phyloP scores from a whole-genome alignment of 371 early-diverging fungal species.

The Syncephalastrum contaminatum region DNA sequence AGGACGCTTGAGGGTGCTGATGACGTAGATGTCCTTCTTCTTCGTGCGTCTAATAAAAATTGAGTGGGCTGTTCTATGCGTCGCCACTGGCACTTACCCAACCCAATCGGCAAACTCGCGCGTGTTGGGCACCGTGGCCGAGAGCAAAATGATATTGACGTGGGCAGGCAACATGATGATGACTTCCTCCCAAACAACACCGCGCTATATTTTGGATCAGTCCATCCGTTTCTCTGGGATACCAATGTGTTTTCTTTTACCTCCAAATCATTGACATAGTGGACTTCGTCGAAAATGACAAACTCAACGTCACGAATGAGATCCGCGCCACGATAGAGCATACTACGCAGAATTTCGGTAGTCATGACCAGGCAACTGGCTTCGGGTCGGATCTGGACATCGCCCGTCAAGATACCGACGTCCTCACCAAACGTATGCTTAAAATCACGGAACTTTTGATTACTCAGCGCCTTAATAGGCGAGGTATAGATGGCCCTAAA shows the following conservation, averaged over 20 bases:
- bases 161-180: conserved; percentile 98
- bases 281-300: conserved; percentile 99
- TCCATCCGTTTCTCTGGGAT: background rate
- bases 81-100: conserved; percentile 56
- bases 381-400: conserved; percentile 97
- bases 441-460: conserved; percentile 99
- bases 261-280: conserved; percentile 98
- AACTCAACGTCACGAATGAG: conserved; percentile 97
- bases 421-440: conserved; percentile 86
- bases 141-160: conserved; percentile 91
- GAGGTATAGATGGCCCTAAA: conserved; percentile 96
- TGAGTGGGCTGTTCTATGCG: background rate
- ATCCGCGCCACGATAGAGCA: conserved; percentile 98
- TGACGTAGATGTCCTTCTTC: conserved; percentile 96
- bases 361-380: conserved; percentile 99
- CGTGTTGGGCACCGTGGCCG: conserved; percentile 99
- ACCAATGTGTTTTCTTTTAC: conserved; percentile 22
- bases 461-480: conserved; percentile 99
- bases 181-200: conserved; percentile 99
- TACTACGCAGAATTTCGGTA: conserved; percentile 98
- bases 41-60: conserved; percentile 78
- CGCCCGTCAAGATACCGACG: conserved; percentile 99
- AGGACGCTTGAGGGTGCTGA: conserved; percentile 95
- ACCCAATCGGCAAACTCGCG: conserved; percentile 99
- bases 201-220: conserved; percentile 60